phyloP scores from a whole-genome alignment of 1,139 yeast genomes.

The Meyerozyma elateridarum region DNA sequence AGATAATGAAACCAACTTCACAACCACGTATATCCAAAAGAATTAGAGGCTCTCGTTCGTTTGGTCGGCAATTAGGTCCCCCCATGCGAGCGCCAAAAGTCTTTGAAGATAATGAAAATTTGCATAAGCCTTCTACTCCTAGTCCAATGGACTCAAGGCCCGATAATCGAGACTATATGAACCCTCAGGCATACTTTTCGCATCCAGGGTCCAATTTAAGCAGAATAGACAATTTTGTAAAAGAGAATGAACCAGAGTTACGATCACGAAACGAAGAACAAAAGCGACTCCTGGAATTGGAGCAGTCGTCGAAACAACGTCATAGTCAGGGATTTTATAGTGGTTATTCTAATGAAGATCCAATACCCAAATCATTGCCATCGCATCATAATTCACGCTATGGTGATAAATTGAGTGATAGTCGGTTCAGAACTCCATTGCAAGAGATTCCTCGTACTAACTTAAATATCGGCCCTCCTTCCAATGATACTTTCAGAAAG shows the following conservation, averaged over 20 bases:
- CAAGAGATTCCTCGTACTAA: no score
- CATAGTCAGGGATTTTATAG: conserved; percentile 5
- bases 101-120: conserved; percentile 13
- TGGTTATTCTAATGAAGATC: conserved; percentile 4
- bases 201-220: conserved; percentile 11
- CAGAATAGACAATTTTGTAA: conserved; percentile 7
- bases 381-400: no score
- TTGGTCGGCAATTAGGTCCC: conserved; percentile 36
- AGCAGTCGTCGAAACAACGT: conserved; percentile 8
- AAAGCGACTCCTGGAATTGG: conserved; percentile 17
- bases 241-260: conserved; percentile 23
- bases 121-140: conserved; percentile 8
- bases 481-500: no score
- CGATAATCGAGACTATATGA: conserved; percentile 2
- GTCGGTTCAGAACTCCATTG: no score
- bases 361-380: conserved; percentile 14
- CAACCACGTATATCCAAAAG: conserved; percentile 20
- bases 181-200: conserved; percentile 13
- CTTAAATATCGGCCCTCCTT: no score
- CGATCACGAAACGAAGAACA: conserved; percentile 26
- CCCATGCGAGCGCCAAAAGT: conserved; percentile 32
- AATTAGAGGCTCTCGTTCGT: conserved; percentile 28
- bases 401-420: no score
- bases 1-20: conserved; percentile 8
- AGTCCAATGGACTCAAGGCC: conserved; percentile 3